Evolutionary conservation across 495 filamentous ascomycete species (phyloP).

Genomic region (Echria macrotheca): DNA sequence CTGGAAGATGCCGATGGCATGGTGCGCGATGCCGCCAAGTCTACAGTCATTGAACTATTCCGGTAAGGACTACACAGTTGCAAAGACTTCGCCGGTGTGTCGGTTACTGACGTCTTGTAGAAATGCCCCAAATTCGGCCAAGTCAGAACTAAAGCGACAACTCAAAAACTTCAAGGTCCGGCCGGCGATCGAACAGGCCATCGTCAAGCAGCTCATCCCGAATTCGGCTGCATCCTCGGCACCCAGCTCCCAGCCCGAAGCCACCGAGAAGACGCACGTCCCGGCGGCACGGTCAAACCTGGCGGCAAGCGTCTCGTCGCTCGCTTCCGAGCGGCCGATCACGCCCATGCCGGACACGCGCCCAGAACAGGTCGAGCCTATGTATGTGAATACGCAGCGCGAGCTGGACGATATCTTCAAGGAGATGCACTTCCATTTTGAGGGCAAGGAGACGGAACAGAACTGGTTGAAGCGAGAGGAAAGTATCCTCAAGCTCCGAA

Average conservation of each 20-base stretch:
- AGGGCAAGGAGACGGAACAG: slow-evolving; percentile 82
- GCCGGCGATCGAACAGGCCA: slow-evolving; percentile 73
- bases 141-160: slow-evolving; percentile 81
- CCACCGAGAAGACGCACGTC: slow-evolving; percentile 34
- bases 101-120: slow-evolving; percentile 33
- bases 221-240: slow-evolving; percentile 35
- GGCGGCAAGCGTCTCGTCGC: slow-evolving; percentile 45
- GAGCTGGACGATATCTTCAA: slow-evolving; percentile 80
- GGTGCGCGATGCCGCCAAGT: slow-evolving; percentile 79
- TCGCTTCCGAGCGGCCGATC: slow-evolving; percentile 40
- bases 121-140: slow-evolving; percentile 73
- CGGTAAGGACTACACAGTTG: too few species aligned
- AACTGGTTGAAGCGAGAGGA: slow-evolving; percentile 89
- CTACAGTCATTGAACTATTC: slow-evolving; percentile 78
- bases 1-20: slow-evolving; percentile 84
- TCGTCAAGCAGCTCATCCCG: slow-evolving; percentile 66
- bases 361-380: slow-evolving; percentile 67
- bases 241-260: slow-evolving; percentile 37
- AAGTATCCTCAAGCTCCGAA: slow-evolving; percentile 65
- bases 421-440: slow-evolving; percentile 74
- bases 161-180: slow-evolving; percentile 72
- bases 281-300: slow-evolving; percentile 33
- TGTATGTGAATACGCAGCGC: slow-evolving; percentile 70
- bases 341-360: slow-evolving; percentile 52
- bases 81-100: slow-evolving; percentile 14